phyloP scores from a whole-genome alignment of 495 filamentous ascomycete genomes.

The Xylaria longipes region DNA sequence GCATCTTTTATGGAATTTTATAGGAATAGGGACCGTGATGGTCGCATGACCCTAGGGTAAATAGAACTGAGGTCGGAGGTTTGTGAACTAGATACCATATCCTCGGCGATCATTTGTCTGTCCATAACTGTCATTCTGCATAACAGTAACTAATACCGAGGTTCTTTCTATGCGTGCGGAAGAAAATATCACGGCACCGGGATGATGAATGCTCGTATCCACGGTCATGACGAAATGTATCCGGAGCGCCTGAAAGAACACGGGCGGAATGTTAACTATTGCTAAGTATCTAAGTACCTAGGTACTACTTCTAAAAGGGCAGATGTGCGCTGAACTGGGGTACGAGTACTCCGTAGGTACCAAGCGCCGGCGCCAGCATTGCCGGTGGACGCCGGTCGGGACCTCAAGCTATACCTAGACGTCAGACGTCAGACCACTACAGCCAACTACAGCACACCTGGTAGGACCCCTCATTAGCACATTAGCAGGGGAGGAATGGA shows the following conservation, averaged over 20 bases:
- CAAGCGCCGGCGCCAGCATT: neutral
- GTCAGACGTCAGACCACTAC: constrained; percentile 14
- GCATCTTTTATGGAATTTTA: neutral
- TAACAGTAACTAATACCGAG: constrained; percentile 16
- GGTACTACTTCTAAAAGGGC: neutral
- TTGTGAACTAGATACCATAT: neutral
- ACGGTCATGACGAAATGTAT: constrained; percentile 19
- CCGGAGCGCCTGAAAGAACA: neutral
- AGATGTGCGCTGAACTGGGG: neutral
- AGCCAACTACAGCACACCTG: neutral
- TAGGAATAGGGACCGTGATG: neutral
- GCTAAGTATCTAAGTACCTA: too few species aligned
- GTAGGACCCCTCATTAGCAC: neutral
- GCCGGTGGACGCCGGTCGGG: constrained; percentile 12
- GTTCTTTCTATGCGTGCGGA: neutral
- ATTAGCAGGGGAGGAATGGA: neutral
- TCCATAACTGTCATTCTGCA: neutral
- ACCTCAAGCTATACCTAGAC: neutral
- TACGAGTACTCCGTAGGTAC: too few species aligned
- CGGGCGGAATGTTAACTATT: neutral
- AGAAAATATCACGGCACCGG: constrained; percentile 14
- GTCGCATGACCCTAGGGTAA: neutral
- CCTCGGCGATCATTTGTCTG: neutral
- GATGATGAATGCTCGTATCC: neutral
- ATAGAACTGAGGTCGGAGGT: constrained; percentile 19